Percentiles rank a stretch among this genome's conserved stretches.
Evolutionary conservation across 257 asterid genomes (phyloP).

Genomic region (Nicotiana benthamiana): DNA sequence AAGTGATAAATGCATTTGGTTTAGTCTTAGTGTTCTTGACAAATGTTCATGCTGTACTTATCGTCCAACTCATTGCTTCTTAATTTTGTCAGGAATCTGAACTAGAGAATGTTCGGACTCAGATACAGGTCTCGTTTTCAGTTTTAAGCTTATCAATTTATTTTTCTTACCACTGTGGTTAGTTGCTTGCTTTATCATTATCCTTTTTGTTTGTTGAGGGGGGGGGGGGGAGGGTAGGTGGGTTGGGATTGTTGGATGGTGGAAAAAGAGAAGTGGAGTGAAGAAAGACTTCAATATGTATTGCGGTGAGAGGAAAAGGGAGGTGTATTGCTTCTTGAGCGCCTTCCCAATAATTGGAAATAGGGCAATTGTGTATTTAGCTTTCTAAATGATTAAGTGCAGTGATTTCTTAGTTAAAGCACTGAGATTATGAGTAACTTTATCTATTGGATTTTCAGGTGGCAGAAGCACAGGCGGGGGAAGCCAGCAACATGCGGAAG

Average conservation of each 20-base stretch:
- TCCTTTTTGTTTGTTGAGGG: not conserved
- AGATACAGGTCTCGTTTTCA: constrained; percentile 46
- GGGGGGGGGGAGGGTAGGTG: not conserved
- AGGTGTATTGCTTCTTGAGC: not conserved
- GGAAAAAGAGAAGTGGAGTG: not conserved
- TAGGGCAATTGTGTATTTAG: not conserved
- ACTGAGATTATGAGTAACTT: not conserved
- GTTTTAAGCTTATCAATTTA: not conserved
- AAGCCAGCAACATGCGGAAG: constrained; percentile 48
- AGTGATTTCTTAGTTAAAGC: not conserved
- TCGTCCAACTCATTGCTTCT: not conserved
- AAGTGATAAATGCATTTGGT: not conserved
- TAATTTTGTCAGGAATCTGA: constrained; percentile 69
- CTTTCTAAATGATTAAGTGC: not conserved
- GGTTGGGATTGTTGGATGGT: not conserved
- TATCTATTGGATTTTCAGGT: constrained; percentile 40
- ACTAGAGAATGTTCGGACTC: constrained; percentile 77
- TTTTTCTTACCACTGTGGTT: not conserved
- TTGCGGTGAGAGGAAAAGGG: not conserved
- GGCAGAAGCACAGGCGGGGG: constrained; percentile 68
- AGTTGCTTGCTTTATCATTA: not conserved
- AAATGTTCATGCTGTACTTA: not conserved
- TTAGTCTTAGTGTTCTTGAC: not conserved
- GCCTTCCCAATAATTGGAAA: not conserved
- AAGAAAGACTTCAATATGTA: not conserved